These are phyloP conservation scores for Hyphopichia pseudoburtonii DNA, from an alignment of 1,139 yeast genomes.

Conservation along the genomic window DNA sequence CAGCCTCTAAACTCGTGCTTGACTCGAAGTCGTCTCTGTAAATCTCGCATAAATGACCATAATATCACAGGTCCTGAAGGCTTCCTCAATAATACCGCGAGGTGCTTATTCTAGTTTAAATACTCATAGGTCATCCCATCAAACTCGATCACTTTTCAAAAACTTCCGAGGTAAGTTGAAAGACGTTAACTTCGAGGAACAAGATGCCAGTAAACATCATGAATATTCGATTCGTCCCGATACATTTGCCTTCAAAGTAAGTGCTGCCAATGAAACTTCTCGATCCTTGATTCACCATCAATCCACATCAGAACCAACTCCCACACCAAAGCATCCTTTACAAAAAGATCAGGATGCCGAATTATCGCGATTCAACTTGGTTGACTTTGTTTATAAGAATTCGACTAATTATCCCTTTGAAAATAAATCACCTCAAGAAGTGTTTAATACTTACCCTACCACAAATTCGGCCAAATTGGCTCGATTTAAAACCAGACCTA, in stretches of 20 bases:
- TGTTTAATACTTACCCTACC: constrained; percentile 38
- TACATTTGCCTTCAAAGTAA: constrained; percentile 47
- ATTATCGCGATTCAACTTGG: constrained; percentile 21
- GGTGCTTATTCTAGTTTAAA: too few relatives aligned
- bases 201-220: constrained; percentile 35
- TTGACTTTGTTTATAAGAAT: constrained; percentile 40
- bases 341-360: constrained; percentile 20
- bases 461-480: constrained; percentile 49
- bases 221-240: constrained; percentile 51
- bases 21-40: too few relatives aligned
- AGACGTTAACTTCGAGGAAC: constrained; percentile 18
- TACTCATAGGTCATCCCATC: too few relatives aligned
- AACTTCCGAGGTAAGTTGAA: constrained; percentile 21
- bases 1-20: too few relatives aligned
- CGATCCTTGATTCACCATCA: constrained; percentile 12
- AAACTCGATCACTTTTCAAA: constrained; percentile 17
- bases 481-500: constrained; percentile 53
- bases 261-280: constrained; percentile 23
- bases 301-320: neutral
- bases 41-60: too few relatives aligned
- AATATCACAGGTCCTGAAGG: too few relatives aligned
- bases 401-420: constrained; percentile 48
- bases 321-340: constrained; percentile 25
- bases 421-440: constrained; percentile 39
- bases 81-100: too few relatives aligned